A percentile compares a stretch with the other conserved stretches of the same genome.
These are phyloP conservation scores for Leavenworthia alabamica DNA, from an alignment of 345 rosid genomes.

Conservation along the genomic window DNA sequence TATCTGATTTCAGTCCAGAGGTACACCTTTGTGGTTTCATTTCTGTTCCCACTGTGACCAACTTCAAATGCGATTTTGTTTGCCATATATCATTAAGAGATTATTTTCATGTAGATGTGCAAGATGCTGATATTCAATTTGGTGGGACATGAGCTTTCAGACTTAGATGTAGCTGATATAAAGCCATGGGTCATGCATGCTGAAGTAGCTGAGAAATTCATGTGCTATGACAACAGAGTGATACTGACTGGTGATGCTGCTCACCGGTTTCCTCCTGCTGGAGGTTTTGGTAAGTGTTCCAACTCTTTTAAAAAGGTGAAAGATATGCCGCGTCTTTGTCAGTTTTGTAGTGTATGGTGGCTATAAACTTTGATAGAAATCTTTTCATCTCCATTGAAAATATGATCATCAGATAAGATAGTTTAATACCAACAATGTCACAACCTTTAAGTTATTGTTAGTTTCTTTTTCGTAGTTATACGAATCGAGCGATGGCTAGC, in stretches of 20 bases:
- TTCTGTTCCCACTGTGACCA: neutral
- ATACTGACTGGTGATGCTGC: conserved; percentile 95
- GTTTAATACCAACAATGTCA: neutral
- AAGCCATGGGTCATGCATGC: conserved; percentile 99
- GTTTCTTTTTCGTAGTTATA: neutral
- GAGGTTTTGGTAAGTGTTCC: conserved; percentile 82
- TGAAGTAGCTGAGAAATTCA: conserved; percentile 82
- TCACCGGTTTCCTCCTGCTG: conserved; percentile 94
- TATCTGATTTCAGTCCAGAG: conserved; percentile 66
- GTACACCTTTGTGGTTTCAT: conserved; percentile 16
- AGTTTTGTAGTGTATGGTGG: neutral
- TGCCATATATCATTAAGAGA: conserved; percentile 33
- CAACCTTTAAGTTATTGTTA: neutral
- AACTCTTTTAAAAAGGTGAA: neutral
- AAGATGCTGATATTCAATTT: conserved; percentile 62
- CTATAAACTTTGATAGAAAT: neutral
- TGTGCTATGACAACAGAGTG: conserved; percentile 49
- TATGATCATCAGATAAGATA: neutral
- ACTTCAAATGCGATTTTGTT: neutral
- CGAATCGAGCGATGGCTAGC: neutral
- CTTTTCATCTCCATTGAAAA: neutral
- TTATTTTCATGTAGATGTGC: conserved; percentile 66
- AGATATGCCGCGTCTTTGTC: neutral
- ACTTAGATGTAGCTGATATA: conserved; percentile 62
- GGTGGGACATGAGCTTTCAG: conserved; percentile 83